A percentile compares a stretch with the other conserved stretches of the same genome.
These are phyloP conservation scores for Aspergillus phoenicis DNA, from an alignment of 2,329 filamentous ascomycete genomes.

Conservation along the genomic window DNA sequence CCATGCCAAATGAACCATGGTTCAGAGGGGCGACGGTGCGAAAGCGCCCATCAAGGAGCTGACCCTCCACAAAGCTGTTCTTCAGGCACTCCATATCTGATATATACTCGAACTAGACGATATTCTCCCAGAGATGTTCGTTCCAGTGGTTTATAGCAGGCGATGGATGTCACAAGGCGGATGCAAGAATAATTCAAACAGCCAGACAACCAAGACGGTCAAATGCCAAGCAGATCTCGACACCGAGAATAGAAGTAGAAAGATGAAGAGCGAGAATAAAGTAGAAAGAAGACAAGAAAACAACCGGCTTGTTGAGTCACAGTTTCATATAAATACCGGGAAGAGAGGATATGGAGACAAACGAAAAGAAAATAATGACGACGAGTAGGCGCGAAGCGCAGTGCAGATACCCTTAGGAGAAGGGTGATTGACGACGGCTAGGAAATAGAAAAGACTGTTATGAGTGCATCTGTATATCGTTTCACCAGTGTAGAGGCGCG, in stretches of 20 bases:
- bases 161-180: slow-evolving; percentile 13
- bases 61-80: slow-evolving; percentile 38
- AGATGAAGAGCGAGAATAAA: slow-evolving; percentile 22
- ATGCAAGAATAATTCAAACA: slow-evolving; percentile 25
- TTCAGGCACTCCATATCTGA: slow-evolving; percentile 39
- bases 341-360: slow-evolving; percentile 27
- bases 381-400: slow-evolving; percentile 30
- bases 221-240: slow-evolving; percentile 26
- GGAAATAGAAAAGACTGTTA: slow-evolving; percentile 44
- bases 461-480: slow-evolving; percentile 45
- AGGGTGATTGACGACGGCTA: slow-evolving; percentile 32
- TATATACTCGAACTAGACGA: slow-evolving; percentile 23
- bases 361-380: slow-evolving; percentile 26
- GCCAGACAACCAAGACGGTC: slow-evolving; percentile 32
- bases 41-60: slow-evolving; percentile 69
- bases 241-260: slow-evolving; percentile 30
- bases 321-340: slow-evolving; percentile 33
- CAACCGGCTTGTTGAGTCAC: slow-evolving; percentile 24
- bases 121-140: slow-evolving; percentile 19
- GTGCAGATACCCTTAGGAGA: slow-evolving; percentile 25
- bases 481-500: slow-evolving; percentile 26
- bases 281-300: slow-evolving; percentile 21
- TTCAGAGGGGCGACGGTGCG: slow-evolving; percentile 92
- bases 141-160: slow-evolving; percentile 6
- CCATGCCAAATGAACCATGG: slow-evolving; percentile 98